Evolutionary conservation across 2,329 filamentous ascomycete genomes (phyloP).

Genomic region (Fusarium sororula): DNA sequence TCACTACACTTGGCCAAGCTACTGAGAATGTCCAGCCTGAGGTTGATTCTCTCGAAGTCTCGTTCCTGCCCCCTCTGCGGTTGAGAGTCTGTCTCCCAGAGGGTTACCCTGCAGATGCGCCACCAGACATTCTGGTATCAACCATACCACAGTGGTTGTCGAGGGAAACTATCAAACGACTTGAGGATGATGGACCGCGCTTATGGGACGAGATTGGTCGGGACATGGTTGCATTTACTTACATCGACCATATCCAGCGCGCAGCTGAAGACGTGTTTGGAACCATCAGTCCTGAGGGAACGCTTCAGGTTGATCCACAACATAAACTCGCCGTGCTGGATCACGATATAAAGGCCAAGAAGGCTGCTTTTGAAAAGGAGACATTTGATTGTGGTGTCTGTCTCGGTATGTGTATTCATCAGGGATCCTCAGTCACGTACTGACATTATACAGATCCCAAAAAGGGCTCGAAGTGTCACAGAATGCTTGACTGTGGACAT

Average conservation of each 20-base stretch:
- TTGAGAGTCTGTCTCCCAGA: constrained; percentile 64
- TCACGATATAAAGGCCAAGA: constrained; percentile 79
- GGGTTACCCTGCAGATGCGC: constrained; percentile 64
- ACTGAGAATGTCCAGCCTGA: constrained; percentile 30
- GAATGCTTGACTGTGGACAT: constrained; percentile 83
- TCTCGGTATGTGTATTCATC: constrained; percentile 60
- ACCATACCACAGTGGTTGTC: constrained; percentile 68
- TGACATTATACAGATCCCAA: constrained; percentile 73
- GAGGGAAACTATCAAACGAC: constrained; percentile 53
- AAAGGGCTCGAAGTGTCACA: constrained; percentile 83
- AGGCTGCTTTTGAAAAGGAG: constrained; percentile 79
- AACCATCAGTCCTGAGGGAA: constrained; percentile 58
- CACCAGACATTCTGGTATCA: constrained; percentile 61
- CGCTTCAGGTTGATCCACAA: constrained; percentile 61
- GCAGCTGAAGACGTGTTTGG: constrained; percentile 69
- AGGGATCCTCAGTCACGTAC: background rate
- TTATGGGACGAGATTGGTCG: constrained; percentile 72
- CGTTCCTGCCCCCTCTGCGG: constrained; percentile 66
- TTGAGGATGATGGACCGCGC: constrained; percentile 60
- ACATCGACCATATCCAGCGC: constrained; percentile 70
- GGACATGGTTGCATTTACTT: constrained; percentile 68
- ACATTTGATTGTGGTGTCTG: constrained; percentile 92
- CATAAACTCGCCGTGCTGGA: constrained; percentile 79
- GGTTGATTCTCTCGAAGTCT: constrained; percentile 60
- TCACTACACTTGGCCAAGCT: constrained; percentile 8